Percentiles rank a stretch among this genome's conserved stretches.
Conservation (phyloP, 2,329 filamentous ascomycete species). For the Fusarium protoensiforme region DNA sequence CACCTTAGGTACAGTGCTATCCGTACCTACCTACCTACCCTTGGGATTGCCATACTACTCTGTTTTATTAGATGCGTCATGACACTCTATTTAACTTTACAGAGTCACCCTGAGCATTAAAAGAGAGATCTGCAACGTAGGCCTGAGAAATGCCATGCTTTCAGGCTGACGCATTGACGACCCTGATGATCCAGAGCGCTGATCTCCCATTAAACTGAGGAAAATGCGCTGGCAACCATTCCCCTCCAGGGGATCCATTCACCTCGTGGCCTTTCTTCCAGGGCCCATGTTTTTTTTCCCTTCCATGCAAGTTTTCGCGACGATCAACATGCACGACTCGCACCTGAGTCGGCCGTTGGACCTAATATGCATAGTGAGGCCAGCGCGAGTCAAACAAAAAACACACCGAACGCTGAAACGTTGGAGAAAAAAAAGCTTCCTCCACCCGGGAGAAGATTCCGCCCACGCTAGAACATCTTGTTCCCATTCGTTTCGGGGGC, state of each 20-base stretch:
- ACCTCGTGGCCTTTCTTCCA: background rate
- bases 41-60: background rate
- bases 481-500: too few species aligned
- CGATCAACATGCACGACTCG: background rate
- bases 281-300: background rate
- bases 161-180: background rate
- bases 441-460: background rate
- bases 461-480: background rate
- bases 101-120: background rate
- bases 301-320: background rate
- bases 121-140: background rate
- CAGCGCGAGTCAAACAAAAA: background rate
- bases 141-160: background rate
- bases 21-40: background rate
- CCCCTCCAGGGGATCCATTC: background rate
- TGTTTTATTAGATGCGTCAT: background rate
- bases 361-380: background rate
- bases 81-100: background rate
- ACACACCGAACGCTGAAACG: background rate
- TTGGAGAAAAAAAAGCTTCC: background rate
- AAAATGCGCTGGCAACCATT: background rate
- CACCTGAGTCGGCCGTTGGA: background rate
- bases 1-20: too few species aligned
- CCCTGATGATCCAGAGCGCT: background rate
- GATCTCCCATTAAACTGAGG: background rate